phyloP scores from a whole-genome alignment of 331 rosid genomes.

The Ulmus americana region DNA sequence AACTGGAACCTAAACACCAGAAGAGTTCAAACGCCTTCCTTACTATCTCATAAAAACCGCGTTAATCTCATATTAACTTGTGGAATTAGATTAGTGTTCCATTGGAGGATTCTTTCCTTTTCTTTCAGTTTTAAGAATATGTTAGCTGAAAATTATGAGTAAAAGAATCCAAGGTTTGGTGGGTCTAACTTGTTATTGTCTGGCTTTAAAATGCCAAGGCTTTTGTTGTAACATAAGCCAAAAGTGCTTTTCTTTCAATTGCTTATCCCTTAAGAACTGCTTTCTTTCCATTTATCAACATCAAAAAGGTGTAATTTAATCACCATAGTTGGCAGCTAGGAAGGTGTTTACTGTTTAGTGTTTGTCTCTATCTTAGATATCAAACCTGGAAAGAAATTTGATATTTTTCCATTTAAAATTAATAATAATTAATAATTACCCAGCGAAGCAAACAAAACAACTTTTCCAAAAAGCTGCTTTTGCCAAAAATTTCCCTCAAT shows the following conservation, averaged over 20 bases:
- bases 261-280: slow-evolving; percentile 1
- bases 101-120: neutral
- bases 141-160: slow-evolving; percentile 7
- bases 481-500: neutral
- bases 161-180: neutral
- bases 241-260: neutral
- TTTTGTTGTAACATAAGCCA: neutral
- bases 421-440: neutral
- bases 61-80: too few relatives aligned
- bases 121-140: neutral
- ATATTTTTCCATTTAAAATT: neutral
- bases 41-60: too few relatives aligned
- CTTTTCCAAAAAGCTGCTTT: neutral
- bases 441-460: neutral
- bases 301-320: neutral
- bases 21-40: too few relatives aligned
- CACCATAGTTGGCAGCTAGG: neutral
- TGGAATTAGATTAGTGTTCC: neutral
- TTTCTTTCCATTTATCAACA: neutral
- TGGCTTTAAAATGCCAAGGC: neutral
- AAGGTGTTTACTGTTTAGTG: neutral
- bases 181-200: neutral
- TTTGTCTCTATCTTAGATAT: neutral
- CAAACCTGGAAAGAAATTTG: neutral
- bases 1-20: too few relatives aligned